Evolutionary conservation across 768 basidiomycete genomes (phyloP), one percentile per base, ranked within the genome.

Genomic region (Mycena sanguinolenta): DNA sequence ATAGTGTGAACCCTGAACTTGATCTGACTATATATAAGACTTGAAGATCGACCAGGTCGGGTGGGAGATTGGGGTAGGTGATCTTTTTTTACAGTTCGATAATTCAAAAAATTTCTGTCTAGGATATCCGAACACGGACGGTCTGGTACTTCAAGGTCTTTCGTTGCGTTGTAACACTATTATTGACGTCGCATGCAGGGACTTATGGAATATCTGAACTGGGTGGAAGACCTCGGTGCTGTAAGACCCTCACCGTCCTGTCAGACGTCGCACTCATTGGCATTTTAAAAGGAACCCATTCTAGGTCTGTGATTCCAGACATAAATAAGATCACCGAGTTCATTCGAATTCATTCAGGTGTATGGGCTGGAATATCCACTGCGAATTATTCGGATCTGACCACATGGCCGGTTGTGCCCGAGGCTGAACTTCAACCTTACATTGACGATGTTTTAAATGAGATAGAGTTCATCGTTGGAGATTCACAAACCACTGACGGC

Each of bases 401-500:
- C n/a, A 79, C 77, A 17, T 82, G 81, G 80, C 75, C 80, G 19
- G 73, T 80, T 14, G 79, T 83, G 21, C 79, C 81, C 2, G 79
- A 83, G 70, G 74, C 73, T 36, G 68, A 69, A 14, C 21, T 69
- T 38, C 68, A 69, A 19, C 68, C 68, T 8, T 69, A 69, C 28
- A 58, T 69, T n/a, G 68, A 69, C 28, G 79, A 81, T 59, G 80
- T 76, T 16, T 73, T 81, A 59, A 76, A 80, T 58, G 78, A 86
- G 79, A 85, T 89, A 50, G 86, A 89, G 75, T 90, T 89, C 72
- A 85, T 86, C 28, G 81, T 87, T 4, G 89, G 89, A 13, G 83
- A 89, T 65, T 74, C 84, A 6, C 73, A 81, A 30, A 84, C 81
- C 23, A 87, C 84, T 19, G 75, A 82, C 63, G 78, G 78, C 13